Conservation (phyloP, 352 stramenopile species). For the Globisporangium solare region DNA sequence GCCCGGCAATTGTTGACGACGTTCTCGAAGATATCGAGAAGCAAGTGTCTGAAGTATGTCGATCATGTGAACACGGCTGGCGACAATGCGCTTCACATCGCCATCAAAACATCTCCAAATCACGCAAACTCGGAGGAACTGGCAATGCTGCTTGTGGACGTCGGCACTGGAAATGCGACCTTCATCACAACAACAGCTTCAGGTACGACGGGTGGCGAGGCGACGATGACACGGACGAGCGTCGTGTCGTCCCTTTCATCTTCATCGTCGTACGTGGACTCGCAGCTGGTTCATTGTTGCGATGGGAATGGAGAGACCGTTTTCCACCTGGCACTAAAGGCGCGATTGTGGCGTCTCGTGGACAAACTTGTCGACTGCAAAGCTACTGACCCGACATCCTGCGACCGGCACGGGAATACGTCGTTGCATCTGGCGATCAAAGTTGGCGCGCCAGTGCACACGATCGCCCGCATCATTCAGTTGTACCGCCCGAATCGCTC, state of each 20-base stretch:
- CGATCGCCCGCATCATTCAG: conserved; percentile 44
- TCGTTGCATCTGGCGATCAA: conserved; percentile 65
- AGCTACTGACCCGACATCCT: conserved; percentile 37
- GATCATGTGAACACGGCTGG: conserved; percentile 55
- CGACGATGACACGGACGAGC: not conserved
- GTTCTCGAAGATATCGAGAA: conserved; percentile 9
- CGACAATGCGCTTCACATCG: conserved; percentile 67
- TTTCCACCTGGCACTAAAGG: conserved; percentile 55
- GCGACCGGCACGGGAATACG: conserved; percentile 45
- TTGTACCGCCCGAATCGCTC: conserved; percentile 26
- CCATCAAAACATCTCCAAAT: conserved; percentile 41
- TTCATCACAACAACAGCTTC: not conserved
- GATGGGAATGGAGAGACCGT: conserved; percentile 47
- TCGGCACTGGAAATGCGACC: conserved; percentile 18
- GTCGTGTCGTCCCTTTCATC: not conserved
- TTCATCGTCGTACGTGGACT: conserved; percentile 15
- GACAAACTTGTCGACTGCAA: conserved; percentile 36
- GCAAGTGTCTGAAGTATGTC: conserved; percentile 35
- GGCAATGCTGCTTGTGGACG: conserved; percentile 41
- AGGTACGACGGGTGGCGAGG: not conserved
- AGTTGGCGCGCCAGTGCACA: conserved; percentile 35
- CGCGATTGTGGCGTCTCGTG: conserved; percentile 62
- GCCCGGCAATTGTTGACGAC: conserved; percentile 30
- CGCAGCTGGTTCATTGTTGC: conserved; percentile 34
- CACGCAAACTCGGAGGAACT: conserved; percentile 14